phyloP scores from a whole-genome alignment of 805 yeast genomes.

The Wickerhamomyces chaumierensis region DNA sequence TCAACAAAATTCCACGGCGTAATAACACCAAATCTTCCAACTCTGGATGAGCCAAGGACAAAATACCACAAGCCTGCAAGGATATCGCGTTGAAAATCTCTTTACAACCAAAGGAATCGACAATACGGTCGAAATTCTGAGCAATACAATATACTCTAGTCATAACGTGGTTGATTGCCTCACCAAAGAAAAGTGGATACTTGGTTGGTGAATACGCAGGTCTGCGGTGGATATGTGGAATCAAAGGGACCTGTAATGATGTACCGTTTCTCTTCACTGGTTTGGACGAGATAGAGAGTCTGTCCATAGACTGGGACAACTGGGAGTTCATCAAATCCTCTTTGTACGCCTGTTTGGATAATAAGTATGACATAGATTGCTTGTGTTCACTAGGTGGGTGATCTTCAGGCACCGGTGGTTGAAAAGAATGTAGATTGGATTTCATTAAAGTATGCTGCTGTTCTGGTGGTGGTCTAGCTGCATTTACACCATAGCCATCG shows the following conservation, averaged over 20 bases:
- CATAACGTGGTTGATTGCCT: slow-evolving; percentile 8
- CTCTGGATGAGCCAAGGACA: slow-evolving; percentile 3
- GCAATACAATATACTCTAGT: slow-evolving; percentile 7
- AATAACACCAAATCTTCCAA: slow-evolving; percentile 5
- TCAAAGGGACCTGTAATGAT: slow-evolving; percentile 4
- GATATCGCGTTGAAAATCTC: slow-evolving; percentile 7
- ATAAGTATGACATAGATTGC: neutral
- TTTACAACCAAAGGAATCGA: neutral
- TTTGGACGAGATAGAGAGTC: neutral
- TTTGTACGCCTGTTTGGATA: neutral
- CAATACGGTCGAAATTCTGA: slow-evolving; percentile 3
- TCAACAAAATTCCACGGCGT: slow-evolving; percentile 11
- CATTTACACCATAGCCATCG: no score
- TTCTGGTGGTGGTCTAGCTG: no score
- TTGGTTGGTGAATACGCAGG: slow-evolving; percentile 5
- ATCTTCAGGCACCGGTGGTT: neutral
- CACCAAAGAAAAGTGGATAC: slow-evolving; percentile 11
- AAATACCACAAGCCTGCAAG: slow-evolving; percentile 9
- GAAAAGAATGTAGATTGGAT: no score
- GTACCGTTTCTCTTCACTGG: neutral
- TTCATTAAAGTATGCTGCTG: no score
- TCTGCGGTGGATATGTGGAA: slow-evolving; percentile 4
- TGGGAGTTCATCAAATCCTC: neutral
- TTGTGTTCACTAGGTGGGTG: neutral
- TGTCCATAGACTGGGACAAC: neutral